Percentiles rank a stretch among this genome's conserved stretches.
Conservation (phyloP, 2,329 filamentous ascomycete genomes). For the Diaporthe helianthi region DNA sequence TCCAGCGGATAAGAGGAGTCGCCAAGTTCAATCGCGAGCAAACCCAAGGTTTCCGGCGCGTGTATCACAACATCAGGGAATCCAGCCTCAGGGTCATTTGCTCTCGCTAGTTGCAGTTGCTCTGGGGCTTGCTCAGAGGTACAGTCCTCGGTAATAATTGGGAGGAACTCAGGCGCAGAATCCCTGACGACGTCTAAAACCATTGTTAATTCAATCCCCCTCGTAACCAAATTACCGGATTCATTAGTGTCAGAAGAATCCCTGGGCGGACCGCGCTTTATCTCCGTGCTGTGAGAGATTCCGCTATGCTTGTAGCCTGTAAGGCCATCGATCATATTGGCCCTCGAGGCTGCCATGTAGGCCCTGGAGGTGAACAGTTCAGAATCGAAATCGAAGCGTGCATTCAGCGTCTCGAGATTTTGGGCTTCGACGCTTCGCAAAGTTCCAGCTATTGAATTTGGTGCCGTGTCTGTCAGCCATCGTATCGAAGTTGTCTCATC, state of each 20-base stretch:
- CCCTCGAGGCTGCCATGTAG: not conserved
- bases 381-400: not conserved
- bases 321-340: not conserved
- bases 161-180: not conserved
- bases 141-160: too few relatives aligned
- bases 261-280: not conserved
- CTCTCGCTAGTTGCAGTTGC: too few relatives aligned
- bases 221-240: not conserved
- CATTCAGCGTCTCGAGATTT: not conserved
- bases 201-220: not conserved
- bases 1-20: too few relatives aligned
- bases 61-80: not conserved
- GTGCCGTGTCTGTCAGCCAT: not conserved
- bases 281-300: not conserved
- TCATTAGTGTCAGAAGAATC: not conserved
- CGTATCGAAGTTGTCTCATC: not conserved
- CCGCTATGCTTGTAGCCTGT: not conserved
- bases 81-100: not conserved
- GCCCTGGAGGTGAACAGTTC: not conserved
- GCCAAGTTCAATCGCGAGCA: not conserved
- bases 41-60: not conserved
- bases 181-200: not conserved
- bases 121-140: too few relatives aligned
- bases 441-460: not conserved
- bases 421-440: not conserved